Conservation (phyloP, 306 rosid genomes). For the Senna siamea region DNA sequence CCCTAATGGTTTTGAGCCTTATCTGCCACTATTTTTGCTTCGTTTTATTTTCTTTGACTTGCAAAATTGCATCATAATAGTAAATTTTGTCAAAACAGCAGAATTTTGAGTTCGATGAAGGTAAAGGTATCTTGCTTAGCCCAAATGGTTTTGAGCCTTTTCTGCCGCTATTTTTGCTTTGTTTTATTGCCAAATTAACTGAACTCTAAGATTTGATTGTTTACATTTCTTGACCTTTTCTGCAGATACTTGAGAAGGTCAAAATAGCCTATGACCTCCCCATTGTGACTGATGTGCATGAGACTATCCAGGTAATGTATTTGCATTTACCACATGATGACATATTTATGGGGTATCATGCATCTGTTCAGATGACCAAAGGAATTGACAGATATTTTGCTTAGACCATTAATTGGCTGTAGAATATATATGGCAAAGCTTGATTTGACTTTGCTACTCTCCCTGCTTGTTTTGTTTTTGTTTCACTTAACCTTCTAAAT, state of each 20-base stretch:
- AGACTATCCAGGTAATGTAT: conserved; percentile 65
- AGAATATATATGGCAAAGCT: conserved; percentile 5
- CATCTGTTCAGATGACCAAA: conserved; percentile 1
- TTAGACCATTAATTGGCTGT: neutral
- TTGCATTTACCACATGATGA: neutral
- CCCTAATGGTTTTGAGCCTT: conserved; percentile 15
- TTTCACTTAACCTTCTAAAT: conserved; percentile 9
- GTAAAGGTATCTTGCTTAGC: too few relatives aligned
- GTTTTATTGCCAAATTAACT: neutral
- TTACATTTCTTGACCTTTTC: conserved; percentile 1
- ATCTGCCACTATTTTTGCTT: conserved; percentile 21
- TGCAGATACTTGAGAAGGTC: conserved; percentile 93
- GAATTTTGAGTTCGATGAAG: too few relatives aligned
- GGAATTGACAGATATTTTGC: conserved; percentile 17
- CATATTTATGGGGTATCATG: neutral
- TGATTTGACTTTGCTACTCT: conserved; percentile 25
- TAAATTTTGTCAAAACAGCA: too few relatives aligned
- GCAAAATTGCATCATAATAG: too few relatives aligned
- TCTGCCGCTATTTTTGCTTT: too few relatives aligned
- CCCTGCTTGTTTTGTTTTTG: neutral
- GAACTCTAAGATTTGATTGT: neutral
- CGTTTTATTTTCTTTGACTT: too few relatives aligned
- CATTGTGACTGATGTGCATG: conserved; percentile 89
- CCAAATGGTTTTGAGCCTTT: too few relatives aligned
- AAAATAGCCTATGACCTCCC: conserved; percentile 88